A percentile compares a stretch with the other conserved stretches of the same genome.
phyloP scores from a whole-genome alignment of 805 yeast species.

The Zygosaccharomyces lentus region DNA sequence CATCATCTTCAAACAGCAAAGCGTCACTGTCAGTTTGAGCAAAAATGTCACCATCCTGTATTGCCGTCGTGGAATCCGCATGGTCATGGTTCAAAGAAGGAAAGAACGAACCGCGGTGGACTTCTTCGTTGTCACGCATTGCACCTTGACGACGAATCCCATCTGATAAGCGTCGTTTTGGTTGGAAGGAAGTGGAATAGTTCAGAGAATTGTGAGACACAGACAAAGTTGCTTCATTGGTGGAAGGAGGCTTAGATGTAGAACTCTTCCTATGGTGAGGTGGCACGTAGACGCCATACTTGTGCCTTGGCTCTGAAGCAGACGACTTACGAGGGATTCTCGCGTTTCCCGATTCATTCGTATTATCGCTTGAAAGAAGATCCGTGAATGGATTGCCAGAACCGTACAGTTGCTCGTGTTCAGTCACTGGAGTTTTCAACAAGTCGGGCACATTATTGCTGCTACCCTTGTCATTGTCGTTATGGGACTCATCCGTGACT shows the following conservation, averaged over 20 bases:
- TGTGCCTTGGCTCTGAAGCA: slow-evolving; percentile 15
- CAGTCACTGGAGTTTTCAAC: slow-evolving; percentile 28
- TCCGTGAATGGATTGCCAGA: slow-evolving; percentile 8
- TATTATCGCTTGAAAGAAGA: slow-evolving; percentile 1
- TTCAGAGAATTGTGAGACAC: slow-evolving; percentile 22
- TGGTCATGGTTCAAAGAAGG: slow-evolving; percentile 17
- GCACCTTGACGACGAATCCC: slow-evolving; percentile 6
- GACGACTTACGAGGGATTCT: slow-evolving; percentile 1
- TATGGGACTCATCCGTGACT: slow-evolving; percentile 10
- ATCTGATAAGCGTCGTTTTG: slow-evolving; percentile 10
- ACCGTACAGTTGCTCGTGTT: slow-evolving; percentile 6
- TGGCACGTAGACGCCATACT: slow-evolving; percentile 42
- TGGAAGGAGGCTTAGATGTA: slow-evolving; percentile 16
- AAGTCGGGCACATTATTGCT: slow-evolving; percentile 29
- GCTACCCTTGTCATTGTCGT: background rate
- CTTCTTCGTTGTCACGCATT: background rate
- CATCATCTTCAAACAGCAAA: slow-evolving; percentile 33
- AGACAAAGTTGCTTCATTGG: slow-evolving; percentile 26
- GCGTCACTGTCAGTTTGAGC: slow-evolving; percentile 30
- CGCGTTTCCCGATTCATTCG: background rate
- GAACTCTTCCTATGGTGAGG: slow-evolving; percentile 49
- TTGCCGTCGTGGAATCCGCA: slow-evolving; percentile 27
- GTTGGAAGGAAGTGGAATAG: slow-evolving; percentile 14
- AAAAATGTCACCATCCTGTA: slow-evolving; percentile 30
- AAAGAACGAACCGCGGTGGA: slow-evolving; percentile 8